Evolutionary conservation across 306 rosid species (phyloP).

Genomic region (Luffa aegyptiaca): DNA sequence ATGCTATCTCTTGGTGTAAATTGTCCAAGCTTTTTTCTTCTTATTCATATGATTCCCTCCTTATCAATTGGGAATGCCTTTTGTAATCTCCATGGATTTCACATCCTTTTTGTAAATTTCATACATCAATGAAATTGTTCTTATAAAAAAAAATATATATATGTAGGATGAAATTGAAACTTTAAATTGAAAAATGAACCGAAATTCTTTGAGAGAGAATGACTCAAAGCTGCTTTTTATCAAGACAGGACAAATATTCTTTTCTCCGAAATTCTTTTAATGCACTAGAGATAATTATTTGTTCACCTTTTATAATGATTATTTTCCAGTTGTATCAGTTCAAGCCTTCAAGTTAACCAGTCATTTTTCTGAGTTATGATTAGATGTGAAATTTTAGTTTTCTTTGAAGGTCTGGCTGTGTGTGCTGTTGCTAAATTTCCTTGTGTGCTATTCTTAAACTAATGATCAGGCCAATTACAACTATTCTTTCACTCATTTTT

Average conservation of each 20-base stretch:
- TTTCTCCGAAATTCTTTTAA: not conserved
- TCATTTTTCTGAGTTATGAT: not conserved
- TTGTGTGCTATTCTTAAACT: not conserved
- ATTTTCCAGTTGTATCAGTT: not conserved
- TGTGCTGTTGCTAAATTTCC: not conserved
- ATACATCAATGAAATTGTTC: too few species aligned
- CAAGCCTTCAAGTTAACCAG: not conserved
- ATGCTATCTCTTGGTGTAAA: too few species aligned
- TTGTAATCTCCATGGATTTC: too few species aligned
- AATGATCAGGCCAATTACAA: not conserved
- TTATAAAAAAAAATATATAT: too few species aligned
- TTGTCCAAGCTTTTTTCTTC: too few species aligned
- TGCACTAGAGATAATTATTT: not conserved
- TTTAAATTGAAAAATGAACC: too few species aligned
- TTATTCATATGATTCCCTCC: too few species aligned
- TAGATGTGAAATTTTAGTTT: not conserved
- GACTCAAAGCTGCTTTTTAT: not conserved
- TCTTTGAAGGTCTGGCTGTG: not conserved
- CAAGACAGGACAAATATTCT: not conserved
- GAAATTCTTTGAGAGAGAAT: not conserved
- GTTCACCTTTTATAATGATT: not conserved
- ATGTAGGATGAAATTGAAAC: too few species aligned
- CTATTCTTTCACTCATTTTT: not conserved
- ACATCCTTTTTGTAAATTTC: too few species aligned
- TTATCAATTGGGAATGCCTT: too few species aligned